phyloP scores from a whole-genome alignment of 495 filamentous ascomycete species.

The Penicillium cinerascens region DNA sequence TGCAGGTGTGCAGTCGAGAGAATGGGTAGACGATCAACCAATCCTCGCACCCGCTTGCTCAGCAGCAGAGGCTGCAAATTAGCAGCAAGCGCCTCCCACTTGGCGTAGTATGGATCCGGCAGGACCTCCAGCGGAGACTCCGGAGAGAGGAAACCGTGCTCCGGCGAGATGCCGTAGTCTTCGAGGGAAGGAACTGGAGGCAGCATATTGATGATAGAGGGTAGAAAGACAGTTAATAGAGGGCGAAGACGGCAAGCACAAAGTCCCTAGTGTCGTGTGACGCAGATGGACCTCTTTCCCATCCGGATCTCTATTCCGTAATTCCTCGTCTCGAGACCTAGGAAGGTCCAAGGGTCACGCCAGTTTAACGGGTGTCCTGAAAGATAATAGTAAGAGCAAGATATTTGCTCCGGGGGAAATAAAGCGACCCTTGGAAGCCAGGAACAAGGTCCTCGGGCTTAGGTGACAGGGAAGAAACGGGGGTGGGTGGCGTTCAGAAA shows the following conservation, averaged over 20 bases:
- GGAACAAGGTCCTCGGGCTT: background rate
- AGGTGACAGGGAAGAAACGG: background rate
- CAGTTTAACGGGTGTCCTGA: background rate
- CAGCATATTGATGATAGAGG: constrained; percentile 57
- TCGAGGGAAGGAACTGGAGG: constrained; percentile 72
- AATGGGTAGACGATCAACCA: constrained; percentile 74
- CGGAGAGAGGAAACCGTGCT: constrained; percentile 83
- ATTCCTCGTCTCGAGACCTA: background rate
- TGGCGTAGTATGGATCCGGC: constrained; percentile 84
- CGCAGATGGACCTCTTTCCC: background rate
- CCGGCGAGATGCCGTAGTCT: constrained; percentile 84
- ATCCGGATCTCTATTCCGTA: constrained; percentile 4
- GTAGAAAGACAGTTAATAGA: background rate
- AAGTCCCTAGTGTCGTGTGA: background rate
- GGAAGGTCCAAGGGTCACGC: background rate
- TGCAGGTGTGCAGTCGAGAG: constrained; percentile 76
- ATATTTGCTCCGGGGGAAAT: background rate
- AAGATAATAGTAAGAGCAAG: background rate
- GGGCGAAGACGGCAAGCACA: background rate
- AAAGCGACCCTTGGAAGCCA: background rate
- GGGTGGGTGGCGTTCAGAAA: constrained; percentile 1
- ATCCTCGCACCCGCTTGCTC: constrained; percentile 71
- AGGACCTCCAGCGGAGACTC: constrained; percentile 75
- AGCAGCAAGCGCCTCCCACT: constrained; percentile 80
- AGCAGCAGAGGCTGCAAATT: constrained; percentile 87